phyloP scores from a whole-genome alignment of 169 alveolate species.

The Eimeria praecox region DNA sequence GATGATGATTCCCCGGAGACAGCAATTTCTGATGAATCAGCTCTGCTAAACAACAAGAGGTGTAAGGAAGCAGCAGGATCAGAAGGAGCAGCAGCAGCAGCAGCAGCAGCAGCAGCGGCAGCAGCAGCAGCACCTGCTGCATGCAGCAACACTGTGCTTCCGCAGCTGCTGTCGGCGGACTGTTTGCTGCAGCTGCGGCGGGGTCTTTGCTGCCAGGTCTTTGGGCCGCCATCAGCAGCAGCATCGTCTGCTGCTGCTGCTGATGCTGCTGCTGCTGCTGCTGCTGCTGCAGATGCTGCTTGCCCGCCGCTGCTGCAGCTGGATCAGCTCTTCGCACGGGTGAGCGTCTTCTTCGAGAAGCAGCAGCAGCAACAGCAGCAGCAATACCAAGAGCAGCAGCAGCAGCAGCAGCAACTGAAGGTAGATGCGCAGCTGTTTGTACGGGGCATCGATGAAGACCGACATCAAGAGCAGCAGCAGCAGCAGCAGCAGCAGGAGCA shows the following conservation, averaged over 20 bases:
- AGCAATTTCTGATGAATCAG: background rate
- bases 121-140: background rate
- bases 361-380: conserved; percentile 60
- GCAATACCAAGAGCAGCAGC: background rate
- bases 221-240: background rate
- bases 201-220: conserved; percentile 59
- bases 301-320: conserved; percentile 63
- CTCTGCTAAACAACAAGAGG: background rate
- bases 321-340: conserved; percentile 35
- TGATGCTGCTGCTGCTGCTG: conserved; percentile 54
- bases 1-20: background rate
- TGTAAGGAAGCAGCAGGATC: background rate
- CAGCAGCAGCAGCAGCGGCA: conserved; percentile 54
- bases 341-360: conserved; percentile 14
- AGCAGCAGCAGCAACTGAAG: conserved; percentile 44
- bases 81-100: conserved; percentile 13
- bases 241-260: conserved; percentile 4
- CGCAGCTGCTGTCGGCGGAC: conserved; percentile 68
- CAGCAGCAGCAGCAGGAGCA: background rate
- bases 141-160: conserved; percentile 22
- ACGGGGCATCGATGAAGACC: conserved; percentile 17
- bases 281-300: conserved; percentile 17
- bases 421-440: conserved; percentile 26
- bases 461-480: conserved; percentile 56
- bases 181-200: conserved; percentile 60